Evolutionary conservation across 2,329 filamentous ascomycete species (phyloP).

Genomic region (Monilinia fructigena): DNA sequence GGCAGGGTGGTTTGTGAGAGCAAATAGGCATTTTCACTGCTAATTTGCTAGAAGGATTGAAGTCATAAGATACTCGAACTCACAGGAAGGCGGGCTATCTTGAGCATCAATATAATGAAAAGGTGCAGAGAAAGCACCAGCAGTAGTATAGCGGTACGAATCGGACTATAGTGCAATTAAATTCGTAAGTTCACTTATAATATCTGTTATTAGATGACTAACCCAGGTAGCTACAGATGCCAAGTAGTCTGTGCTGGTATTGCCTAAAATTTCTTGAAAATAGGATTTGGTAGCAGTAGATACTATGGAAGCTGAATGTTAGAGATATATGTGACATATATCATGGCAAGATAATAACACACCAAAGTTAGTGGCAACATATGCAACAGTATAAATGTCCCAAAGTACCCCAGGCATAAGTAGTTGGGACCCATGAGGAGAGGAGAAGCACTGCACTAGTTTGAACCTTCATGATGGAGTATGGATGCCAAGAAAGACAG

Average conservation of each 20-base stretch:
- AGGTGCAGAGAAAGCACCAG: constrained; percentile 58
- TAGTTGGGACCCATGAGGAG: constrained; percentile 26
- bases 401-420: constrained; percentile 44
- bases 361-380: constrained; percentile 57
- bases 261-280: constrained; percentile 57
- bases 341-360: neutral
- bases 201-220: neutral
- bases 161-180: constrained; percentile 47
- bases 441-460: constrained; percentile 25
- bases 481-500: constrained; percentile 2
- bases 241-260: constrained; percentile 56
- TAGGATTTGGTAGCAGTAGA: constrained; percentile 55
- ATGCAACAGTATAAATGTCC: constrained; percentile 66
- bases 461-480: constrained; percentile 22
- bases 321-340: neutral
- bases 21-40: neutral
- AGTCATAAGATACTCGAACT: neutral
- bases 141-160: constrained; percentile 58
- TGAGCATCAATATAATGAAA: constrained; percentile 70
- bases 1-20: neutral
- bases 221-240: constrained; percentile 63
- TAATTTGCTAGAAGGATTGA: neutral
- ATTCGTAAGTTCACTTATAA: neutral
- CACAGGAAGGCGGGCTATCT: constrained; percentile 54
- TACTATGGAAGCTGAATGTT: constrained; percentile 41